These are phyloP conservation scores for Breynia disticha DNA, from an alignment of 441 rosid species.

Conservation along the genomic window DNA sequence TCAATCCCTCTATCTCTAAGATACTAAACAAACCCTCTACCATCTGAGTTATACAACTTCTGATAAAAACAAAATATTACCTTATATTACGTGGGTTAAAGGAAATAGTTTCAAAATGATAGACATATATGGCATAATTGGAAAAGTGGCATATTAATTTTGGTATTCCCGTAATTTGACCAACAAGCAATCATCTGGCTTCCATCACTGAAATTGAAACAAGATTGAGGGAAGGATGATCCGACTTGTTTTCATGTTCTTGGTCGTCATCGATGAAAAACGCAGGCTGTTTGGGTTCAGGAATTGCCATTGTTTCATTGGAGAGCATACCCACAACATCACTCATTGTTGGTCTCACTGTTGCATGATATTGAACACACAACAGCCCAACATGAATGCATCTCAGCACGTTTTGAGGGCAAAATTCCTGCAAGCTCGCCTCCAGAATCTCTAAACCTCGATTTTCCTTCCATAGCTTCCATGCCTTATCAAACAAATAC, in stretches of 20 bases:
- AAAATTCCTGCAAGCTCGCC: neutral
- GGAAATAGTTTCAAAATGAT: too few species aligned
- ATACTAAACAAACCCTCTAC: too few species aligned
- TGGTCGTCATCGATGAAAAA: constrained; percentile 2
- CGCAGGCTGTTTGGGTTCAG: constrained; percentile 8
- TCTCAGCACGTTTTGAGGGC: neutral
- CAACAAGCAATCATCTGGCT: constrained; percentile 11
- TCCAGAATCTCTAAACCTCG: constrained; percentile 1
- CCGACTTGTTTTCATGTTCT: neutral
- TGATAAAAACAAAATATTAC: too few species aligned
- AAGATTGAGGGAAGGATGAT: constrained; percentile 9
- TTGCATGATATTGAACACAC: constrained; percentile 13
- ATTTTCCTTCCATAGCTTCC: constrained; percentile 13
- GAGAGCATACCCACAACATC: constrained; percentile 10
- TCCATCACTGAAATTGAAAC: constrained; percentile 13
- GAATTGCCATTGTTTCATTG: neutral
- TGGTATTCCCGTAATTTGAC: too few species aligned
- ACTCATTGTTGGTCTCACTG: constrained; percentile 13
- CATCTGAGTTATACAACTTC: too few species aligned
- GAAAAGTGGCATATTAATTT: too few species aligned
- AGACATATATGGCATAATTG: too few species aligned
- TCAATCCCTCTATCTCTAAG: too few species aligned
- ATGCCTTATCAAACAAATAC: constrained; percentile 4
- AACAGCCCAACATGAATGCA: constrained; percentile 13
- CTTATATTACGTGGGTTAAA: too few species aligned